phyloP scores from a whole-genome alignment of 345 rosid species.

The Populus simonii region DNA sequence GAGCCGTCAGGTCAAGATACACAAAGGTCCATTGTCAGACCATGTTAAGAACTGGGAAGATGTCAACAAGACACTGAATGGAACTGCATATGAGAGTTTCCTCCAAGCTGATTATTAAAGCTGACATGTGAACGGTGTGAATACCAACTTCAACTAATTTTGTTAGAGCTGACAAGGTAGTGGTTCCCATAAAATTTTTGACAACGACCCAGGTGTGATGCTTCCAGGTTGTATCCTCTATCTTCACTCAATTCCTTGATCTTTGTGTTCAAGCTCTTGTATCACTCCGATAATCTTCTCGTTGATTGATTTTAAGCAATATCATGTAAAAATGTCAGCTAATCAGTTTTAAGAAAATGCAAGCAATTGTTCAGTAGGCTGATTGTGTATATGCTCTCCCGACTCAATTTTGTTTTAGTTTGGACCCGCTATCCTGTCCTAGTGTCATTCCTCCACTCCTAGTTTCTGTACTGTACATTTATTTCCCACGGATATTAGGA shows the following conservation, averaged over 20 bases:
- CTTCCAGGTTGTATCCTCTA: background rate
- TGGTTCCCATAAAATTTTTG: background rate
- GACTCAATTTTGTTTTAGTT: background rate
- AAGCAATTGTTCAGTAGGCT: conserved; percentile 4
- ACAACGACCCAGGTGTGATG: background rate
- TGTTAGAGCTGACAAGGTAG: conserved; percentile 2
- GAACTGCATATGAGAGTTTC: conserved; percentile 61
- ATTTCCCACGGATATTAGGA: background rate
- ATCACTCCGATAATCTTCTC: background rate
- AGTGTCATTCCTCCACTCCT: background rate
- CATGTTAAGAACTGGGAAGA: conserved; percentile 84
- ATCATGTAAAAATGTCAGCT: conserved; percentile 24
- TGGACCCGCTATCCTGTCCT: background rate
- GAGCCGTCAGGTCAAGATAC: conserved; percentile 91
- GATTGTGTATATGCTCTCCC: background rate
- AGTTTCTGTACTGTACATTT: too few relatives aligned
- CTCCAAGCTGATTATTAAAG: conserved; percentile 57
- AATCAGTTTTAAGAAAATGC: conserved; percentile 9
- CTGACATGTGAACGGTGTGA: conserved; percentile 21
- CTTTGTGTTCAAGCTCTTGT: background rate
- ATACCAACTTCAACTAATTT: conserved; percentile 31
- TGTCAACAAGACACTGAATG: conserved; percentile 55
- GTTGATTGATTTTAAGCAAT: conserved; percentile 6
- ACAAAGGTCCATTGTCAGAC: conserved; percentile 65
- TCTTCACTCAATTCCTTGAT: background rate